Conservation (phyloP, 2,329 filamentous ascomycete species). For the Botrytis byssoidea region DNA sequence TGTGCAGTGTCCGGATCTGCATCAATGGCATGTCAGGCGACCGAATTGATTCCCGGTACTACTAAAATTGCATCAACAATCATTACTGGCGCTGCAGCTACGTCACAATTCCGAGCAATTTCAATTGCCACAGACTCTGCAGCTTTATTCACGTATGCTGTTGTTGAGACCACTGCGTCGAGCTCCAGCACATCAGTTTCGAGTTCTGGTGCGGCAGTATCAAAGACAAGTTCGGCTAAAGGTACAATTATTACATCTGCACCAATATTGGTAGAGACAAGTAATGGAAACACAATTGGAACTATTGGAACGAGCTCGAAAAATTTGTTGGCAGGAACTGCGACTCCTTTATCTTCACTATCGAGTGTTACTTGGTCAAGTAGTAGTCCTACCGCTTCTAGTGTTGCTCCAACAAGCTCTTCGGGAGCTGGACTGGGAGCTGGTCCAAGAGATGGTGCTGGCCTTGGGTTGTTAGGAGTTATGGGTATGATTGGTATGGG, state of each 20-base stretch:
- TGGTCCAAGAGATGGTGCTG: neutral
- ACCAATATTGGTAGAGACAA: neutral
- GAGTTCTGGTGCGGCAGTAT: neutral
- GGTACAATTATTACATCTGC: neutral
- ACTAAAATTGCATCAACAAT: conserved; percentile 18
- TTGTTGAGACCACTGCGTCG: neutral
- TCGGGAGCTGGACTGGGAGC: neutral
- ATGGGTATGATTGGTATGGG: neutral
- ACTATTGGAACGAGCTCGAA: neutral
- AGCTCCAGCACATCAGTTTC: neutral
- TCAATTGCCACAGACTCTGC: conserved; percentile 19
- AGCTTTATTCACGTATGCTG: conserved; percentile 23
- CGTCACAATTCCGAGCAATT: conserved; percentile 23
- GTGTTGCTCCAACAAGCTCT: neutral
- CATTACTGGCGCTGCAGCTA: conserved; percentile 20
- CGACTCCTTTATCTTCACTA: neutral
- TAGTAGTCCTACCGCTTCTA: neutral
- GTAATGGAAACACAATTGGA: neutral
- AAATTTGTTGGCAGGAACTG: neutral
- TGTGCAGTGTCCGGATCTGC: conserved; percentile 12
- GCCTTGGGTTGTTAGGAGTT: neutral
- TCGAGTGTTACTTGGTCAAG: neutral
- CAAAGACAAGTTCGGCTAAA: neutral
- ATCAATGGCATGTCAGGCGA: conserved; percentile 16
- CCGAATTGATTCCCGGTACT: conserved; percentile 7